phyloP scores from a whole-genome alignment of 2,329 filamentous ascomycete species.

The Diaporthe ilicicola region DNA sequence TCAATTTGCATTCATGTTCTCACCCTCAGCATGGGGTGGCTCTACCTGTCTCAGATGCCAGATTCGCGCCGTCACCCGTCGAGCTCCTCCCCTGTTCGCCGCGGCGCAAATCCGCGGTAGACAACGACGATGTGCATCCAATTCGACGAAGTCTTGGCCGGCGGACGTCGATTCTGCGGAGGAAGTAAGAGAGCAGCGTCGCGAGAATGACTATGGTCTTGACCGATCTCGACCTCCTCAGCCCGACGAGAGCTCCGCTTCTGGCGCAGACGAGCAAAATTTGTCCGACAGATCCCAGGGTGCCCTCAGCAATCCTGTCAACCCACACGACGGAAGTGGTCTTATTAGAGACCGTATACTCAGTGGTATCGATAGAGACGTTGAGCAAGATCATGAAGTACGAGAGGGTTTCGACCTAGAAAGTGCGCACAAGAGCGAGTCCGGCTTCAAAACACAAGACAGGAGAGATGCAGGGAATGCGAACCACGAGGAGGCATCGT shows the following conservation, averaged over 20 bases:
- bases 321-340: background rate
- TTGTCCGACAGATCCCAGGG: background rate
- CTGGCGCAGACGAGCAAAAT: background rate
- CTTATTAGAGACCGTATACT: background rate
- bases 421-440: background rate
- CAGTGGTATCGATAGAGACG: background rate
- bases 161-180: background rate
- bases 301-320: background rate
- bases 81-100: slow-evolving; percentile 32
- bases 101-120: slow-evolving; percentile 22
- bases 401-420: background rate
- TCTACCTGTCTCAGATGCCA: slow-evolving; percentile 51
- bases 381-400: background rate
- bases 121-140: slow-evolving; percentile 31
- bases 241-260: background rate
- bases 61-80: slow-evolving; percentile 43
- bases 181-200: background rate
- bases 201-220: background rate
- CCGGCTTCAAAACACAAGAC: background rate
- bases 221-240: background rate
- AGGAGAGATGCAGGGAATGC: background rate
- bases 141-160: background rate
- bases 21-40: slow-evolving; percentile 42
- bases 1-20: slow-evolving; percentile 43
- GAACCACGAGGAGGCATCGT: background rate